Conservation (phyloP, 768 basidiomycete species). For the Boletus pseudopeckii region DNA sequence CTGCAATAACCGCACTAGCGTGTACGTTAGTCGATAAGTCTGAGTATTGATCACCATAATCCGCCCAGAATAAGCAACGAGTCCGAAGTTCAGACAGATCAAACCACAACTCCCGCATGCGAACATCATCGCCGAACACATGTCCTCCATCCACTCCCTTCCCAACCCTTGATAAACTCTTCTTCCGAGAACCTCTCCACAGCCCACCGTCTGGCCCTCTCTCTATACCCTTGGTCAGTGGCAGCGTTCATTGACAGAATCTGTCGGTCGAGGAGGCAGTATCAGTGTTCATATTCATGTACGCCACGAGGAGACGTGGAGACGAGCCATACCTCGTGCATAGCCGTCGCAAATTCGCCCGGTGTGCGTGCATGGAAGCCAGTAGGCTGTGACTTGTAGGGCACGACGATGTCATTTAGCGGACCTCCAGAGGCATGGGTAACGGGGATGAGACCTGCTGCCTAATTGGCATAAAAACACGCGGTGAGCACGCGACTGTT, state of each 20-base stretch:
- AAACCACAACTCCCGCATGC: not conserved
- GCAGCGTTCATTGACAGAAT: conserved; percentile 49
- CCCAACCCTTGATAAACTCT: conserved; percentile 78
- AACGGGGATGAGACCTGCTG: conserved; percentile 89
- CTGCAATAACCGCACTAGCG: too few relatives aligned
- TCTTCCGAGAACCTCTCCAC: conserved; percentile 70
- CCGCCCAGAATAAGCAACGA: not conserved
- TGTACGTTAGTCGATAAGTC: not conserved
- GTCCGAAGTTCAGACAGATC: not conserved
- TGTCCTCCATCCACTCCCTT: conserved; percentile 55
- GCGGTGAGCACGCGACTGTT: conserved; percentile 12
- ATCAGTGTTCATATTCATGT: conserved; percentile 5
- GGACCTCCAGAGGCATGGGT: conserved; percentile 94
- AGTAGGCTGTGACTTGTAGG: conserved; percentile 65
- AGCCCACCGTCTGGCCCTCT: conserved; percentile 68
- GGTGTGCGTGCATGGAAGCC: conserved; percentile 79
- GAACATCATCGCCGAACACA: conserved; percentile 18
- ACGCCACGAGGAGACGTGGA: not conserved
- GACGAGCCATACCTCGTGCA: conserved; percentile 46
- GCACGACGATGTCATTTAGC: conserved; percentile 85
- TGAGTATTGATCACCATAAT: not conserved
- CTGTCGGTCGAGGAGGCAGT: conserved; percentile 8
- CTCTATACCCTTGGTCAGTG: conserved; percentile 60
- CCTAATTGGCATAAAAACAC: conserved; percentile 45
- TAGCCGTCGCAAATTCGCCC: conserved; percentile 60